Conservation (phyloP, 2,329 filamentous ascomycete genomes). For the Aureobasidium sp. region DNA sequence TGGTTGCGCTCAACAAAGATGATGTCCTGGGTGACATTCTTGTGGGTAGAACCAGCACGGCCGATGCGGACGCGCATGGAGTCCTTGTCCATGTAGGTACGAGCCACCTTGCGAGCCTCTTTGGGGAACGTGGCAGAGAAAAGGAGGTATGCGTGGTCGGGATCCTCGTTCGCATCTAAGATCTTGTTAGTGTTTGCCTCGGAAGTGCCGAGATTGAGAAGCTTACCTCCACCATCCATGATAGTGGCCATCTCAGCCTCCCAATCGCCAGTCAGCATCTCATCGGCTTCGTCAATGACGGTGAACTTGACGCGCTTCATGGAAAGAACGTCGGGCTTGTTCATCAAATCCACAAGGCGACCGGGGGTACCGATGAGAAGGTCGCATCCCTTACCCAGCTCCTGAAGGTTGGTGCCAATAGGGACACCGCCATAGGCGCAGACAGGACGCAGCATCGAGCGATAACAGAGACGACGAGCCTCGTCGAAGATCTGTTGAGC, state of each 20-base stretch:
- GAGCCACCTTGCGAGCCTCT: conserved; percentile 64
- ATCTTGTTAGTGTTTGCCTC: background rate
- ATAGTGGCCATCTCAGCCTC: conserved; percentile 64
- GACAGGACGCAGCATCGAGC: conserved; percentile 86
- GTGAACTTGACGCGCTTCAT: conserved; percentile 65
- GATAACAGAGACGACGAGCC: conserved; percentile 83
- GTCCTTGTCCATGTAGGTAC: conserved; percentile 62
- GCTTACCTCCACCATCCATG: conserved; percentile 69
- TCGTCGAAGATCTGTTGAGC: conserved; percentile 95
- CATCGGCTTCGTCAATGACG: conserved; percentile 90
- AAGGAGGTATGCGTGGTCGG: conserved; percentile 62
- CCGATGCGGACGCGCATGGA: conserved; percentile 79
- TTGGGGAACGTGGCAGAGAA: conserved; percentile 95
- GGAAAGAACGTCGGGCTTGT: conserved; percentile 57
- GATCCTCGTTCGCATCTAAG: conserved; percentile 64
- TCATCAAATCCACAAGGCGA: conserved; percentile 75
- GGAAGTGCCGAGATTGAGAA: too few relatives aligned
- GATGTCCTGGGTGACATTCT: conserved; percentile 72
- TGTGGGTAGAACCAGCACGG: conserved; percentile 71
- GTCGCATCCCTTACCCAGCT: conserved; percentile 78
- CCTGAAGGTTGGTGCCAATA: conserved; percentile 55
- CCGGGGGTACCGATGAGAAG: conserved; percentile 82
- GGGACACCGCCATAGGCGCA: conserved; percentile 83
- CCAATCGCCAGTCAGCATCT: conserved; percentile 78
- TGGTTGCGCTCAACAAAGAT: conserved; percentile 53